Evolutionary conservation across 2,329 filamentous ascomycete genomes (phyloP), one percentile per base, ranked within the genome.

Genomic region (Bipolaris cookei): DNA sequence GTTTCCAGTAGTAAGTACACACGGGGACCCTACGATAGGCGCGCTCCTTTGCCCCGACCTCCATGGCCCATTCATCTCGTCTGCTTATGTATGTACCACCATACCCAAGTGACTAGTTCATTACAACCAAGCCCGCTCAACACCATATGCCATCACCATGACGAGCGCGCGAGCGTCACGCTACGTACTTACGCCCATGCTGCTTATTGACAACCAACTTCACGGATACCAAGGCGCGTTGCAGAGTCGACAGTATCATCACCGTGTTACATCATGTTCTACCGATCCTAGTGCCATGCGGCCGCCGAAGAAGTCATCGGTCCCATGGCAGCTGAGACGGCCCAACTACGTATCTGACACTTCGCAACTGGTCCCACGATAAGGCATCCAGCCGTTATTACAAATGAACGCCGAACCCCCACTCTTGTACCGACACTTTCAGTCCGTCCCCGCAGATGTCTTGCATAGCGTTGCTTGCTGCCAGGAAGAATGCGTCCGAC

Each of bases 301-400:
- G 39, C 20, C n/a, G n/a, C 39, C 39, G 14, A n/a, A 16, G 21
- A n/a, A 25, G 21, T 14, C 21, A 14, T 42, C 39, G 39, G 20
- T 42, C 23, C 13, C 21, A 14, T 25, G 21, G 21, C 39, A 23
- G 23, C 20, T 42, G 21, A 25, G 13, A n/a, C 20, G 21, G 28
- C 28, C 28, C 28, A 30, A 30, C 28, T 30, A 30, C 28, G 28
- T 30, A 30, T 30, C 28, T 30, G 28, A 30, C 28, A 30, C 28
- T 13, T 30, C 7, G 10, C 28, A 30, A 30, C 28, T 30, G 11
- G 28, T 30, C 28, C 28, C 28, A 38, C 21, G 34, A 48, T 48
- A 38, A 48, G 45, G 46, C 39, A 50, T 51, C 21, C 32, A 32
- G 4, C 39, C 23, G n/a, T 52, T 10, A 21, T 45, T 30, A 30